Evolutionary conservation across 2,329 filamentous ascomycete species (phyloP).

Genomic region (Immersiporthe knoxdaviesiana): DNA sequence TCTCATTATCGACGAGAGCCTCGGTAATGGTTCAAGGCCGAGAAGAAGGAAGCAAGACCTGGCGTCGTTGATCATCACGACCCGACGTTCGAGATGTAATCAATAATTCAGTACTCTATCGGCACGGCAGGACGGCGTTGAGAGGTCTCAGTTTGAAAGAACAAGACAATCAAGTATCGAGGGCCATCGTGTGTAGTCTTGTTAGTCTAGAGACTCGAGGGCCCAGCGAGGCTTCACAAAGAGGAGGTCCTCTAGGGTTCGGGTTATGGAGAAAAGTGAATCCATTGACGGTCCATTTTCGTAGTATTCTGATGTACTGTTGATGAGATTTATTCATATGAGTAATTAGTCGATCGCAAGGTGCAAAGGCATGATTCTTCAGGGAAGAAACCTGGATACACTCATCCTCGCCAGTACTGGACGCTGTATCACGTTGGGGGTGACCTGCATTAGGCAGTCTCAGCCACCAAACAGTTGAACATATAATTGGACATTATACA

Average conservation of each 20-base stretch:
- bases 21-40: background rate
- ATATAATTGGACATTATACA: background rate
- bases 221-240: background rate
- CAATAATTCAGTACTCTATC: background rate
- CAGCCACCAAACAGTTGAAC: background rate
- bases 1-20: background rate
- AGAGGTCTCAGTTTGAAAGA: background rate
- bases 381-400: background rate
- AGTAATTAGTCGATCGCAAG: background rate
- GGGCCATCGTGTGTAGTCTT: background rate
- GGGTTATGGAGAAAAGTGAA: background rate
- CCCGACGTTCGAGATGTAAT: background rate
- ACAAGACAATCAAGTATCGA: background rate
- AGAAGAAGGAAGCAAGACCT: background rate
- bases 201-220: background rate
- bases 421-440: background rate
- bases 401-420: background rate
- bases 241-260: conserved; percentile 10
- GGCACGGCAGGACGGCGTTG: background rate
- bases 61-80: background rate
- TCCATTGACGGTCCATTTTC: background rate
- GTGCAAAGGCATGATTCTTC: background rate
- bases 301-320: background rate
- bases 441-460: background rate
- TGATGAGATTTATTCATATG: background rate